A percentile compares a stretch with the other conserved stretches of the same genome.
These are phyloP conservation scores for Puccinia triticina DNA, from an alignment of 1,284 basidiomycete species.

Conservation along the genomic window DNA sequence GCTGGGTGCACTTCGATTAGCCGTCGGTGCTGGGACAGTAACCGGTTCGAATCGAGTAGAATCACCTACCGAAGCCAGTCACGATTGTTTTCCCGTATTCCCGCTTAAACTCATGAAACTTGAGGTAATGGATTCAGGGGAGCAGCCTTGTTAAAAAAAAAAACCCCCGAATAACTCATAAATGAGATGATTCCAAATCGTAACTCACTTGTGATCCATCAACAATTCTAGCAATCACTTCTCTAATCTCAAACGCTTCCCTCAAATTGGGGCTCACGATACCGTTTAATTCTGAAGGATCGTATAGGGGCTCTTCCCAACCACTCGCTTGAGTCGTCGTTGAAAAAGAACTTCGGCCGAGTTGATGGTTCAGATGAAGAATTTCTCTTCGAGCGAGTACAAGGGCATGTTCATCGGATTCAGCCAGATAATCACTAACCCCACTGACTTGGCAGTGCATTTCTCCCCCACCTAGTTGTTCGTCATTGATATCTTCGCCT, in stretches of 20 bases:
- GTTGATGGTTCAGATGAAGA: slow-evolving; percentile 65
- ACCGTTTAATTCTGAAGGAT: slow-evolving; percentile 78
- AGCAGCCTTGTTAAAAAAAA: background rate
- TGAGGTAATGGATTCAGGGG: background rate
- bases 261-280: slow-evolving; percentile 87
- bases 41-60: background rate
- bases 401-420: slow-evolving; percentile 85
- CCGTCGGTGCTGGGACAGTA: background rate
- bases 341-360: background rate
- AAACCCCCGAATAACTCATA: too few species aligned
- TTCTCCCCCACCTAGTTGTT: slow-evolving; percentile 80
- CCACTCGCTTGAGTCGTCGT: slow-evolving; percentile 54
- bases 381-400: slow-evolving; percentile 79
- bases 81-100: slow-evolving; percentile 88
- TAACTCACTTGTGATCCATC: slow-evolving; percentile 70
- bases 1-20: slow-evolving; percentile 61
- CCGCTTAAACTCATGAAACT: slow-evolving; percentile 92
- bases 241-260: slow-evolving; percentile 87
- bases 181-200: background rate
- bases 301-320: slow-evolving; percentile 77
- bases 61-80: slow-evolving; percentile 68
- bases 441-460: slow-evolving; percentile 95
- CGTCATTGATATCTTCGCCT: slow-evolving; percentile 88
- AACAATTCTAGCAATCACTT: slow-evolving; percentile 85
- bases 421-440: slow-evolving; percentile 87